A percentile compares a stretch with the other conserved stretches of the same genome.
These are phyloP conservation scores for Graphilbum sp. DNA, from an alignment of 2,329 filamentous ascomycete species.

Conservation along the genomic window DNA sequence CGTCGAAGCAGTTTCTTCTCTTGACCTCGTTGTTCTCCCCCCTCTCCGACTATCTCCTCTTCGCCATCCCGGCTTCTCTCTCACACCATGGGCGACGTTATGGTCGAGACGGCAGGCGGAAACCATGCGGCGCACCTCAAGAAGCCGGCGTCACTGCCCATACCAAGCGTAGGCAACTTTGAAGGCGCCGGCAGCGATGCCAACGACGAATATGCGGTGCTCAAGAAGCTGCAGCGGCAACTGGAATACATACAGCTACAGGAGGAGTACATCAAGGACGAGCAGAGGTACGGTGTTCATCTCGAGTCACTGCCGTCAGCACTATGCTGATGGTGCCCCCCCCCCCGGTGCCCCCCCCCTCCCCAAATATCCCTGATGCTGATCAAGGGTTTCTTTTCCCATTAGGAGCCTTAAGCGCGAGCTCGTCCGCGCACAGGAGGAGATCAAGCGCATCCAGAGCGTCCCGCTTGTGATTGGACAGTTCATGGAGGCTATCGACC, in stretches of 20 bases:
- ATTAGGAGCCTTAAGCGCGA: constrained; percentile 84
- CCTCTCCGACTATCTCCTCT: neutral
- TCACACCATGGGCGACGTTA: constrained; percentile 61
- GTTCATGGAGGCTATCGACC: constrained; percentile 99
- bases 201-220: constrained; percentile 81
- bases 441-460: constrained; percentile 98
- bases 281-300: constrained; percentile 59
- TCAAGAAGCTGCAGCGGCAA: constrained; percentile 95
- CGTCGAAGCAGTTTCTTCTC: neutral
- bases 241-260: constrained; percentile 97
- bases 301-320: too few species aligned
- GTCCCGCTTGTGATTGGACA: constrained; percentile 96
- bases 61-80: neutral
- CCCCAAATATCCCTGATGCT: too few species aligned
- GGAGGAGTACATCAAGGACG: constrained; percentile 99
- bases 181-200: constrained; percentile 69
- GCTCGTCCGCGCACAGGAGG: constrained; percentile 90
- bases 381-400: neutral
- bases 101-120: constrained; percentile 59
- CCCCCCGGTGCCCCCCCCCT: too few species aligned
- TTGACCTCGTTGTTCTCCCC: neutral
- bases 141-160: constrained; percentile 62
- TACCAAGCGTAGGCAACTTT: constrained; percentile 79
- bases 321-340: too few species aligned
- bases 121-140: constrained; percentile 62